These are phyloP conservation scores for Aspergillus sp. DNA, from an alignment of 2,329 filamentous ascomycete species.

Conservation along the genomic window DNA sequence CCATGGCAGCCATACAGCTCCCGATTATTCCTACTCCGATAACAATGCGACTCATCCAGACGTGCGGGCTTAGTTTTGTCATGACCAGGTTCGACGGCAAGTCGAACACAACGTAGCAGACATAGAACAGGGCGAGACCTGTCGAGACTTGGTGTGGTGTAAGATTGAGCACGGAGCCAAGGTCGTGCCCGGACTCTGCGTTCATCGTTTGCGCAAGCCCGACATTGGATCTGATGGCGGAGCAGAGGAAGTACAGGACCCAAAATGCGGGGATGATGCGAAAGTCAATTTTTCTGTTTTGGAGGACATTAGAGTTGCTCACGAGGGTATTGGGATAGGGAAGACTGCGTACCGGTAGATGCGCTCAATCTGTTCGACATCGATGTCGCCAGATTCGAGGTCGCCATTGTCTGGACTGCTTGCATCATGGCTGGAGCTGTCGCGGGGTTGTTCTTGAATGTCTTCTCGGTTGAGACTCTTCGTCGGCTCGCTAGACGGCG, in stretches of 20 bases:
- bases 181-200: constrained; percentile 65
- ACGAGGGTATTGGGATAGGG: neutral
- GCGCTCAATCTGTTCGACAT: constrained; percentile 36
- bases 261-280: constrained; percentile 74
- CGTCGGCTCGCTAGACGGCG: neutral
- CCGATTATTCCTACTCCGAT: constrained; percentile 83
- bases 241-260: constrained; percentile 88
- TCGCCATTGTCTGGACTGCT: neutral
- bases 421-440: neutral
- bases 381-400: constrained; percentile 15
- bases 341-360: constrained; percentile 33
- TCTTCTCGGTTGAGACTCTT: constrained; percentile 13
- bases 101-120: constrained; percentile 88
- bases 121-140: constrained; percentile 84
- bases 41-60: constrained; percentile 92
- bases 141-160: constrained; percentile 77
- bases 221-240: constrained; percentile 87
- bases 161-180: constrained; percentile 69
- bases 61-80: constrained; percentile 77
- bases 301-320: neutral
- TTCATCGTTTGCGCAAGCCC: constrained; percentile 97
- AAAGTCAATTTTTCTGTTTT: constrained; percentile 55
- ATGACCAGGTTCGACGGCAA: constrained; percentile 86
- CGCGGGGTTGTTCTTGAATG: constrained; percentile 3
- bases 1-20: constrained; percentile 77